Evolutionary conservation across 139 green algal genomes (phyloP), one percentile per base, ranked within the genome.

Genomic region (Chlamydomonas sp.): DNA sequence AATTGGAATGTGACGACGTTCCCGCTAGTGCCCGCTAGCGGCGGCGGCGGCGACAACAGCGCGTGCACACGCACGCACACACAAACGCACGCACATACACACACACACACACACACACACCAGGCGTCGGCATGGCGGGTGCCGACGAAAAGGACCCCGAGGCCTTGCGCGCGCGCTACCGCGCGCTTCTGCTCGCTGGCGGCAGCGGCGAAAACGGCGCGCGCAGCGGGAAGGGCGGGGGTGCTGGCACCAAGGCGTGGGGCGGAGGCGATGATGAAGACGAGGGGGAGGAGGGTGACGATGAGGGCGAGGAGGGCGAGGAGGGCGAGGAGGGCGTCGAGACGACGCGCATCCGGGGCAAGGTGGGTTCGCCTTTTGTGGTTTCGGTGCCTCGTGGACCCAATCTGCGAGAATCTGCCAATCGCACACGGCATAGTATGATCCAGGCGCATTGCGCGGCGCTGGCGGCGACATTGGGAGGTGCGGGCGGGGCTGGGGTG

Each of bases 211-310:
- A 20, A 26, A 20, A 20, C 20, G 43, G 43, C 20, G 20, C 13
- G 13, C 16, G 20, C 20, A 20, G 20, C 20, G 43, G 43, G 13
- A 20, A 54, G 13, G 43, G 20, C 43, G 43, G 20, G 13, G 43
- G 20, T 54, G 48, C 50, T 31, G 69, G 86, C 20, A 82, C 73
- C 67, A 89, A 90, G 70, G 85, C 76, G 58, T 89, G 83, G 84
- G 75, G 60, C 0, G 71, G 35, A 34, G 58, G 31, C 58, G 61
- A 13, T 10, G 61, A 57, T 57, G 38, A 71, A 48, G 65, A 60
- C n/a, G 65, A 76, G 0, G 79, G 72, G 0, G 78, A 81, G 5
- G 76, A 77, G 2, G 81, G 77, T 13, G 71, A 62, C 16, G 78
- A 73, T 0, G 74, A 59, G 13, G 84, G 86, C 48, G 80, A 84